phyloP scores from a whole-genome alignment of 441 rosid genomes.

The Adansonia grandidieri region DNA sequence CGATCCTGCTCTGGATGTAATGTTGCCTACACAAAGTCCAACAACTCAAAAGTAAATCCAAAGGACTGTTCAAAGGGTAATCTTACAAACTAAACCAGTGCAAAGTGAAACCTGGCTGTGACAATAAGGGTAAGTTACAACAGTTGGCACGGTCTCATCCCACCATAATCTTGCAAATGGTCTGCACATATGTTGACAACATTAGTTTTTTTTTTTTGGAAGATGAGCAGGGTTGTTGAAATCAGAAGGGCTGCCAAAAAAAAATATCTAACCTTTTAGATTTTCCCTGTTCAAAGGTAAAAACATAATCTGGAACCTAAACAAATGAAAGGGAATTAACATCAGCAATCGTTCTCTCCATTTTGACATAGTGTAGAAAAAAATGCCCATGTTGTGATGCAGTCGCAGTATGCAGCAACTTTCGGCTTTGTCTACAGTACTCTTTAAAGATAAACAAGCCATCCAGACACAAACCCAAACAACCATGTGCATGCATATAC shows the following conservation, averaged over 20 bases:
- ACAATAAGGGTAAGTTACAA: slow-evolving; percentile 66
- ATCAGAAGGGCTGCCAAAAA: slow-evolving; percentile 21
- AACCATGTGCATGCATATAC: background rate
- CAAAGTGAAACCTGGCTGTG: slow-evolving; percentile 63
- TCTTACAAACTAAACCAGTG: slow-evolving; percentile 20
- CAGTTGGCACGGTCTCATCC: slow-evolving; percentile 92
- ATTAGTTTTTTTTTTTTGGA: background rate
- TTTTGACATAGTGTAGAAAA: background rate
- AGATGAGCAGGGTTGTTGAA: background rate
- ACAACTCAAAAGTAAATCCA: slow-evolving; percentile 15
- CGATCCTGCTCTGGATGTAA: slow-evolving; percentile 98
- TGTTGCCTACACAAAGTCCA: slow-evolving; percentile 49
- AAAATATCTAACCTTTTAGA: slow-evolving; percentile 66
- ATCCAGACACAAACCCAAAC: background rate
- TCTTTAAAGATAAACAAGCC: background rate
- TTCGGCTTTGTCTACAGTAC: background rate
- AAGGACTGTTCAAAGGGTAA: background rate
- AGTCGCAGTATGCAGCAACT: background rate
- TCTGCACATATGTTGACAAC: slow-evolving; percentile 40
- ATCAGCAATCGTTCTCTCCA: slow-evolving; percentile 2
- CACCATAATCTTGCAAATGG: slow-evolving; percentile 96
- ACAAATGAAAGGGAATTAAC: slow-evolving; percentile 31
- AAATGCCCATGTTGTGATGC: slow-evolving; percentile 6
- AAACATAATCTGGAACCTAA: slow-evolving; percentile 76
- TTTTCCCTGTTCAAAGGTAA: slow-evolving; percentile 70